Percentiles rank a stretch among this genome's conserved stretches.
Evolutionary conservation across 1,284 basidiomycete genomes (phyloP).

Genomic region (Fereydounia khargensis): DNA sequence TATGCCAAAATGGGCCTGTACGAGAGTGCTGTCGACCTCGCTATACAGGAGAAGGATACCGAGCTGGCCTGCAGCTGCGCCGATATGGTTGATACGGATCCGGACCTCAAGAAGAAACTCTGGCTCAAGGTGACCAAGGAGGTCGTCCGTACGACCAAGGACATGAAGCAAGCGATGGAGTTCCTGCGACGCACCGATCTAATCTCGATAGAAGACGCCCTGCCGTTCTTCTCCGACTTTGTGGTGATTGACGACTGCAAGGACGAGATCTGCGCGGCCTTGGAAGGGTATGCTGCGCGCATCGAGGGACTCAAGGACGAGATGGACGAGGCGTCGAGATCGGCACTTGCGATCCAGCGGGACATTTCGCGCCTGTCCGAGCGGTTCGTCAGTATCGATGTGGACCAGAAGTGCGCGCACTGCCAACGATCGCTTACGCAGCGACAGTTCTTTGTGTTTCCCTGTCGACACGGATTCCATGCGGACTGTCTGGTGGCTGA

Average conservation of each 20-base stretch:
- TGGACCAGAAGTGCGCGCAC: slow-evolving; percentile 77
- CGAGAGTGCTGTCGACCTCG: slow-evolving; percentile 93
- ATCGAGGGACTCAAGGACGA: slow-evolving; percentile 87
- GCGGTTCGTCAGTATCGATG: slow-evolving; percentile 90
- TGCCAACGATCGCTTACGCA: slow-evolving; percentile 75
- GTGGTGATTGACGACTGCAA: slow-evolving; percentile 99
- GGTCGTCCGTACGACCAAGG: slow-evolving; percentile 93
- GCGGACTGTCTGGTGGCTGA: slow-evolving; percentile 56
- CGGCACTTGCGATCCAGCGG: slow-evolving; percentile 86
- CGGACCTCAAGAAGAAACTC: slow-evolving; percentile 75
- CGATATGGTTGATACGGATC: slow-evolving; percentile 33
- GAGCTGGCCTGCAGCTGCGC: slow-evolving; percentile 61
- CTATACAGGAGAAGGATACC: slow-evolving; percentile 62
- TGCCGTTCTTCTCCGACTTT: slow-evolving; percentile 99
- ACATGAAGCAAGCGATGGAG: slow-evolving; percentile 94
- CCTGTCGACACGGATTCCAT: slow-evolving; percentile 81
- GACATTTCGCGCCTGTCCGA: slow-evolving; percentile 82
- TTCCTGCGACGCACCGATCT: slow-evolving; percentile 91
- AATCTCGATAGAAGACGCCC: slow-evolving; percentile 95
- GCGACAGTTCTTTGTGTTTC: slow-evolving; percentile 96
- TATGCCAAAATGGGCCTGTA: slow-evolving; percentile 97
- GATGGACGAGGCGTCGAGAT: slow-evolving; percentile 92
- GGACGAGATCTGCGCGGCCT: slow-evolving; percentile 91
- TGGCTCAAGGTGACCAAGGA: slow-evolving; percentile 98
- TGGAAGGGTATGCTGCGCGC: slow-evolving; percentile 88